These are phyloP conservation scores for Trifolium dubium DNA, from an alignment of 306 rosid species.

Conservation along the genomic window DNA sequence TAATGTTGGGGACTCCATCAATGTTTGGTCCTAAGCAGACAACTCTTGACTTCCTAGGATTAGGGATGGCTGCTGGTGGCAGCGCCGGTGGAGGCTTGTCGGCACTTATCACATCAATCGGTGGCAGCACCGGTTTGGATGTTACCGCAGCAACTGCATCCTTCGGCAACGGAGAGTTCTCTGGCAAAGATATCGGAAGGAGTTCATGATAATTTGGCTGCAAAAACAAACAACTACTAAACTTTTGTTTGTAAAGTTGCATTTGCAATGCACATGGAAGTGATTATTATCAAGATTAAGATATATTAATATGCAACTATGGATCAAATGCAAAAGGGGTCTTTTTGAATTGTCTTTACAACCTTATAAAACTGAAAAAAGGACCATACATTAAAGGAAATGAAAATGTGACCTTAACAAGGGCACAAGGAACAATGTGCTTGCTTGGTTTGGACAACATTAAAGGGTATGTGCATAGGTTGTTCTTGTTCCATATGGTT, in stretches of 20 bases:
- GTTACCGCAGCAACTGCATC: constrained; percentile 61
- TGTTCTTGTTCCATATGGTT: background rate
- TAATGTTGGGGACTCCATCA: constrained; percentile 78
- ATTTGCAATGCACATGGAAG: constrained; percentile 1
- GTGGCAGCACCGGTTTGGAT: constrained; percentile 72
- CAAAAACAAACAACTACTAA: background rate
- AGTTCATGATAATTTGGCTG: constrained; percentile 47
- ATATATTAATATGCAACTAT: background rate
- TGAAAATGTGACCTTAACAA: constrained; percentile 4
- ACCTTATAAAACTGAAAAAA: background rate
- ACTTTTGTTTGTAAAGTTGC: constrained; percentile 26
- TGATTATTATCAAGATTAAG: constrained; percentile 5
- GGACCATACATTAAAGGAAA: background rate
- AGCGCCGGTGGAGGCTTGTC: constrained; percentile 64
- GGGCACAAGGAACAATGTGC: background rate
- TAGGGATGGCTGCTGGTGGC: constrained; percentile 91
- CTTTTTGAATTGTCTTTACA: background rate
- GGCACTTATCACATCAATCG: constrained; percentile 76
- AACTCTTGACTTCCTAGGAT: constrained; percentile 88
- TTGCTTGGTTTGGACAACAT: constrained; percentile 8
- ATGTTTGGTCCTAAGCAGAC: constrained; percentile 88
- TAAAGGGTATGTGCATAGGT: constrained; percentile 8
- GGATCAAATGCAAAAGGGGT: constrained; percentile 15
- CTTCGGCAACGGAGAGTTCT: constrained; percentile 65
- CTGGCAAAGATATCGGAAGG: constrained; percentile 69